A percentile compares a stretch with the other conserved stretches of the same genome.
phyloP scores from a whole-genome alignment of 352 stramenopile genomes.

The Phytopythium aichiense region DNA sequence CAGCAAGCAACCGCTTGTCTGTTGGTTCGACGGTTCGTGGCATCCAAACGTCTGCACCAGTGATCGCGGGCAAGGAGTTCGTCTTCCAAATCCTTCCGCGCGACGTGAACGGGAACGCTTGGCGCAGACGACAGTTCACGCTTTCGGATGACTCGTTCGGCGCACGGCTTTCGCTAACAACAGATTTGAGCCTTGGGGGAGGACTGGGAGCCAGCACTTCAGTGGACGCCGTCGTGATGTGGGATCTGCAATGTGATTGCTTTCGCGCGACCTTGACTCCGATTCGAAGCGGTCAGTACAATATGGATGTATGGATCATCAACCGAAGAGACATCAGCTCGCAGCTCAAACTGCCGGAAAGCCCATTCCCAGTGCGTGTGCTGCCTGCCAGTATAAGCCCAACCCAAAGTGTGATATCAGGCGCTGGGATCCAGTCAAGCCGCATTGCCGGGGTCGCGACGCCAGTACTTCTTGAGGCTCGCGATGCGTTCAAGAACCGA shows the following conservation, averaged over 20 bases:
- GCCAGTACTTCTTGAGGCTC: slow-evolving; percentile 35
- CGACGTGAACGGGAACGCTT: slow-evolving; percentile 44
- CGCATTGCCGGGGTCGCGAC: slow-evolving; percentile 40
- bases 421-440: slow-evolving; percentile 33
- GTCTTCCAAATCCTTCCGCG: slow-evolving; percentile 36
- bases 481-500: slow-evolving; percentile 56
- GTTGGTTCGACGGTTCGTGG: slow-evolving; percentile 12
- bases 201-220: slow-evolving; percentile 27
- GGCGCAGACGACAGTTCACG: slow-evolving; percentile 5
- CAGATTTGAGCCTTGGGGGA: slow-evolving; percentile 46
- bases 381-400: slow-evolving; percentile 35
- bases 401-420: slow-evolving; percentile 38
- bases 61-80: slow-evolving; percentile 24
- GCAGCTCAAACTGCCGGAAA: slow-evolving; percentile 25
- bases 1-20: slow-evolving; percentile 1
- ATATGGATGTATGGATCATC: slow-evolving; percentile 43
- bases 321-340: neutral
- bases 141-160: slow-evolving; percentile 25
- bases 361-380: slow-evolving; percentile 41
- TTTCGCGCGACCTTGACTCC: slow-evolving; percentile 27
- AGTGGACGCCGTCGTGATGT: slow-evolving; percentile 29
- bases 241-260: slow-evolving; percentile 12
- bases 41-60: slow-evolving; percentile 14
- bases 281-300: slow-evolving; percentile 51
- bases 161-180: slow-evolving; percentile 27